Base-by-base conservation (phyloP, 345 rosid genomes). In the Populus nigra region DNA sequence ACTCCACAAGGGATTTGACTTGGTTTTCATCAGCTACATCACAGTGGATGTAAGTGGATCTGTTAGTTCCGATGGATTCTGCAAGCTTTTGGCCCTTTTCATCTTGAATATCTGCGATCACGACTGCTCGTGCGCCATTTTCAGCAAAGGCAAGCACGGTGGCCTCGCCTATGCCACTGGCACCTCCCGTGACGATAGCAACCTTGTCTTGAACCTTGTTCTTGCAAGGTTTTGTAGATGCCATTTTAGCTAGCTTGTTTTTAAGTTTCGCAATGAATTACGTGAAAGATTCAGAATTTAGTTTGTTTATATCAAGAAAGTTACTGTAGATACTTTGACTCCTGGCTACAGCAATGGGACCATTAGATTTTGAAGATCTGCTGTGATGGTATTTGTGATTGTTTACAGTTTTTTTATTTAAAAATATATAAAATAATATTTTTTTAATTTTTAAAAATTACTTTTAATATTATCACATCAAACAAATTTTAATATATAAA, bases 21-120 rank as follows among this genome's bases (percentile, higher is more conserved):
- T 87, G 87, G 2, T 74, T 81, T 38, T 87, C 88, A 6, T 68
- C 47, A 1, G 88, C 36, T 1, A 87, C 88, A 29, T 87, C 83
- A 8, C 88, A 84, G 75, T 74, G 86, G 7, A 73, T 4, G 47
- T 78, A 86, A 45, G 7, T 65, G 11, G 81, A 86, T 16, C 18
- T 68, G 23, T 57, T 25, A 7, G 35, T n/a, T 1, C 89, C 86
- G 10, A 87, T 83, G 7, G 83, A 80, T 2, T 49, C 43, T 33
- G 76, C 87, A 0, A 83, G 73, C 23, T 77, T 31, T 9, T 47
- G 81, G 16, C 84, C 86, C 15, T 45, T 9, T 35, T 81, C 80
- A 20, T 80, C 87, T 53, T 83, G 84, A 67, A 86, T 75, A 50
- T 85, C 88, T 0, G 87, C 85, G 9, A 86, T 80, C 33, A 82